These are phyloP conservation scores for Talaromyces thailandensis DNA, from an alignment of 495 filamentous ascomycete genomes.

Conservation along the genomic window DNA sequence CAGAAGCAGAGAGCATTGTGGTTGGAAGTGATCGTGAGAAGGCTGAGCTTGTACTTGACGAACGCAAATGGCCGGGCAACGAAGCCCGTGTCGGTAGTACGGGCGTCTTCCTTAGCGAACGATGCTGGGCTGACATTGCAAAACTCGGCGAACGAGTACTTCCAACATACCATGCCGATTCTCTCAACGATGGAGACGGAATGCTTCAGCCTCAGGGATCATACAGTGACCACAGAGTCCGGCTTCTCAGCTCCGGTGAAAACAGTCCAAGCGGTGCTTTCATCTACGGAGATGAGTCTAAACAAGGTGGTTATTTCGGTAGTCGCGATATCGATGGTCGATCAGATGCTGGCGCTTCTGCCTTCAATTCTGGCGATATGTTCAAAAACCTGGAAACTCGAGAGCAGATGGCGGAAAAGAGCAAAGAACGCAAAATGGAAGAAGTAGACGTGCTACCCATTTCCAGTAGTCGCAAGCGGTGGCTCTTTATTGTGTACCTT, in stretches of 20 bases:
- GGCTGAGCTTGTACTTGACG: constrained; percentile 78
- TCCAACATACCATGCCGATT: constrained; percentile 40
- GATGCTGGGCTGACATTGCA: constrained; percentile 86
- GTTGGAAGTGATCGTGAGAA: constrained; percentile 92
- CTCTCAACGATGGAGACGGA: constrained; percentile 40
- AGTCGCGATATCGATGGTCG: constrained; percentile 73
- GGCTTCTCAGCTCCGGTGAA: constrained; percentile 49
- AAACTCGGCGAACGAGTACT: constrained; percentile 60
- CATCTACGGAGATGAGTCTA: constrained; percentile 62
- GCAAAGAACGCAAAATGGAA: constrained; percentile 79
- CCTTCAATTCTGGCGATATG: constrained; percentile 89
- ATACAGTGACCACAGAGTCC: constrained; percentile 63
- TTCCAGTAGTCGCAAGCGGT: constrained; percentile 78
- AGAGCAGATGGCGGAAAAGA: constrained; percentile 91
- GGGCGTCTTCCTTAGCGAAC: constrained; percentile 89
- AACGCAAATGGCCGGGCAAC: constrained; percentile 82
- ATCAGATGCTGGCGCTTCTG: constrained; percentile 84
- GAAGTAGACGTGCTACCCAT: constrained; percentile 79
- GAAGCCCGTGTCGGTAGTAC: constrained; percentile 88
- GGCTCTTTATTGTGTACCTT: constrained; percentile 79
- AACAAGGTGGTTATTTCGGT: constrained; percentile 71
- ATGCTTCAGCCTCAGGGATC: constrained; percentile 29
- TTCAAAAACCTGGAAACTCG: constrained; percentile 93
- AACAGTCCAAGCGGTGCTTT: constrained; percentile 51
- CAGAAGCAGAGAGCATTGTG: constrained; percentile 71